Evolutionary conservation across 2,329 filamentous ascomycete species (phyloP).

Genomic region (Shiraia sp.): DNA sequence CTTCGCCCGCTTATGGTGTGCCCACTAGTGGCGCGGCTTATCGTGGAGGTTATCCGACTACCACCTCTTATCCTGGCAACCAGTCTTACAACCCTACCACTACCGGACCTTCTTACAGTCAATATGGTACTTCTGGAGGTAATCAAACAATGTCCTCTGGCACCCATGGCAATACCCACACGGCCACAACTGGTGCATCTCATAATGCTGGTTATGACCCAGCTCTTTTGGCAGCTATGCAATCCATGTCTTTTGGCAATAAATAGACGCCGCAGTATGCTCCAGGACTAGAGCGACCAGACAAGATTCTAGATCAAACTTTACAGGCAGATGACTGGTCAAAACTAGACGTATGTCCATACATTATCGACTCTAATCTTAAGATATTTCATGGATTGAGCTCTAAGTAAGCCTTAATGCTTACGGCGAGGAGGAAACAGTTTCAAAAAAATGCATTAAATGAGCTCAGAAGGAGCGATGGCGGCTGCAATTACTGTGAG

Average conservation of each 20-base stretch:
- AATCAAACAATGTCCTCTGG: slow-evolving; percentile 5
- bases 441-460: not conserved
- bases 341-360: no score
- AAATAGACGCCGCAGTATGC: slow-evolving; percentile 12
- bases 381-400: not conserved
- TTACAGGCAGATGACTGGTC: no score
- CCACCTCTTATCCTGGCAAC: slow-evolving; percentile 12
- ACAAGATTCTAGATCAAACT: not conserved
- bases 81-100: slow-evolving; percentile 16
- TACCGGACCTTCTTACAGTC: slow-evolving; percentile 18
- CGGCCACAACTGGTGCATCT: slow-evolving; percentile 12
- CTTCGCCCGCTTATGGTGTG: slow-evolving; percentile 26
- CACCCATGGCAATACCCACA: slow-evolving; percentile 8
- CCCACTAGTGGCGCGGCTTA: slow-evolving; percentile 23
- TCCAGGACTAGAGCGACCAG: not conserved
- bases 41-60: slow-evolving; percentile 24
- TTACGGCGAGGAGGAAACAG: no score
- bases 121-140: slow-evolving; percentile 13
- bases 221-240: slow-evolving; percentile 21
- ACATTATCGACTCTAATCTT: no score
- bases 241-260: slow-evolving; percentile 28
- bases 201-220: slow-evolving; percentile 19
- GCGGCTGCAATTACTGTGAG: not conserved
- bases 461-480: no score
- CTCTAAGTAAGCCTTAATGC: not conserved